A percentile compares a stretch with the other conserved stretches of the same genome.
Conservation (phyloP, 2,329 filamentous ascomycete species). For the Grosmannia clavigera region DNA sequence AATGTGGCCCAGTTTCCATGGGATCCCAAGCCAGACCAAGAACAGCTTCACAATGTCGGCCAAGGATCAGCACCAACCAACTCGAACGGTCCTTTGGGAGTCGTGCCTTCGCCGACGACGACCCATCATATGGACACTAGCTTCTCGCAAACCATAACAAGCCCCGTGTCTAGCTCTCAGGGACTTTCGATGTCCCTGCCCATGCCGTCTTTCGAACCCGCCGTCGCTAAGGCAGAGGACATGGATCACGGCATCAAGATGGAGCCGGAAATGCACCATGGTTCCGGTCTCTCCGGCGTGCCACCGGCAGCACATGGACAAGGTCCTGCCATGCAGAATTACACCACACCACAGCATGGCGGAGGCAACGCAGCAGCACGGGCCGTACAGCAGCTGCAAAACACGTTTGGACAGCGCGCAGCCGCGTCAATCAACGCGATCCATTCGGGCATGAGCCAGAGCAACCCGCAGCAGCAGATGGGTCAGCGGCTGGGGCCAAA, state of each 20-base stretch:
- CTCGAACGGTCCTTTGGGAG: neutral
- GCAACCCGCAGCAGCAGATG: slow-evolving; percentile 9
- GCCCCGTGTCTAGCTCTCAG: slow-evolving; percentile 19
- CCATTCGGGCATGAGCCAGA: slow-evolving; percentile 27
- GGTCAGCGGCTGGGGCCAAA: slow-evolving; percentile 11
- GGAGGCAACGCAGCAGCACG: slow-evolving; percentile 35
- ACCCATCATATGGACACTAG: slow-evolving; percentile 6
- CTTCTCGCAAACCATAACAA: slow-evolving; percentile 25
- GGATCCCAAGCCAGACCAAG: slow-evolving; percentile 70
- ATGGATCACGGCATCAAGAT: slow-evolving; percentile 14
- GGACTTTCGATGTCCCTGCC: slow-evolving; percentile 17
- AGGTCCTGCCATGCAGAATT: slow-evolving; percentile 18
- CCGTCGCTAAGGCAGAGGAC: slow-evolving; percentile 1
- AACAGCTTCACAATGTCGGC: slow-evolving; percentile 21
- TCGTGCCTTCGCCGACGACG: slow-evolving; percentile 13
- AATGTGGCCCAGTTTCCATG: slow-evolving; percentile 85
- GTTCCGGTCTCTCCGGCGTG: neutral
- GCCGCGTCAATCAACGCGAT: slow-evolving; percentile 54
- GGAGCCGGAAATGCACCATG: slow-evolving; percentile 7
- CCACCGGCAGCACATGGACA: neutral
- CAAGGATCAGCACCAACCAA: neutral
- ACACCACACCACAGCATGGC: slow-evolving; percentile 15
- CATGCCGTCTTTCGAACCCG: slow-evolving; percentile 13
- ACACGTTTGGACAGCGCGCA: slow-evolving; percentile 51
- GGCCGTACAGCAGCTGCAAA: slow-evolving; percentile 43